Conservation (phyloP, 306 rosid species). For the Pyrus communis region DNA sequence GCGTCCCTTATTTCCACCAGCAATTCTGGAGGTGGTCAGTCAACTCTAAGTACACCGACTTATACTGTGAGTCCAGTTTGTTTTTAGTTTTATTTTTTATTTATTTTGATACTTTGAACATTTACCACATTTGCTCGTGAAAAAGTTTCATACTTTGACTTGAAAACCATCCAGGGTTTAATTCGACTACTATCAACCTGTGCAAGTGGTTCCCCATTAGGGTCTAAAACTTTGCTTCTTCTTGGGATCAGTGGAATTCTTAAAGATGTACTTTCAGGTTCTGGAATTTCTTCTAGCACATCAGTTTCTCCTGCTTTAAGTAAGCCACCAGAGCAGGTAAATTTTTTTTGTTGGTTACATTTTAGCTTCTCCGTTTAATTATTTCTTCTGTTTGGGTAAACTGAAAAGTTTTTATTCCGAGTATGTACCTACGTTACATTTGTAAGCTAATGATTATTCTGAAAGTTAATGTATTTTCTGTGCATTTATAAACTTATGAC, state of each 20-base stretch:
- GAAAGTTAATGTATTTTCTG: background rate
- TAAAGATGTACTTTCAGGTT: constrained; percentile 79
- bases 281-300: constrained; percentile 65
- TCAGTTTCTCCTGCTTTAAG: constrained; percentile 91
- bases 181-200: constrained; percentile 96
- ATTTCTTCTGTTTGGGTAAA: background rate
- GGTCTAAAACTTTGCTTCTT: constrained; percentile 80
- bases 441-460: background rate
- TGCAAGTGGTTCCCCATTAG: constrained; percentile 97
- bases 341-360: background rate
- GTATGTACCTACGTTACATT: background rate
- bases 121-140: background rate
- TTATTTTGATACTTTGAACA: background rate
- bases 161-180: constrained; percentile 62
- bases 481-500: background rate
- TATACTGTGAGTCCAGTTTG: constrained; percentile 58
- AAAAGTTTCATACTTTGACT: constrained; percentile 16
- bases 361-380: background rate
- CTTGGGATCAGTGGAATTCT: constrained; percentile 94
- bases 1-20: constrained; percentile 90
- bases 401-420: background rate
- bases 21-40: constrained; percentile 95
- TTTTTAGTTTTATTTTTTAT: background rate
- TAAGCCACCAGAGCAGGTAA: constrained; percentile 90
- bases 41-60: constrained; percentile 88